phyloP scores from a whole-genome alignment of 2,329 filamentous ascomycete genomes.

The Chaetomium globosum region DNA sequence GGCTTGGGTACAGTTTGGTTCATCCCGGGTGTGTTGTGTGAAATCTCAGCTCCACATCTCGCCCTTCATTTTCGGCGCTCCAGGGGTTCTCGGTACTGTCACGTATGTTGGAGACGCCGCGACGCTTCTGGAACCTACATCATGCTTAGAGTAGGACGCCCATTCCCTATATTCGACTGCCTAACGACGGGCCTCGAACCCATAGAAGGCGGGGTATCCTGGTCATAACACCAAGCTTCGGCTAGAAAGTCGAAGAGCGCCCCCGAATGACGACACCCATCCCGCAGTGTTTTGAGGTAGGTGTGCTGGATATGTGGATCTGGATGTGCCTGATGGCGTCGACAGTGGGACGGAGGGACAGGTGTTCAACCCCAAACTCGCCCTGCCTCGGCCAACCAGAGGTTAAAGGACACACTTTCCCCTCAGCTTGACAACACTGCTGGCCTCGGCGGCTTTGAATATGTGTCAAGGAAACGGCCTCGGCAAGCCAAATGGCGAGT shows the following conservation, averaged over 20 bases:
- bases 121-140: conserved; percentile 2
- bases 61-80: background rate
- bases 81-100: conserved; percentile 7
- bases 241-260: conserved; percentile 7
- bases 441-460: conserved; percentile 5
- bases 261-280: conserved; percentile 25
- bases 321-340: background rate
- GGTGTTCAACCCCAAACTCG: conserved; percentile 12
- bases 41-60: background rate
- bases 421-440: conserved; percentile 16
- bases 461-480: conserved; percentile 21
- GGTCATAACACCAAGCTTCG: background rate
- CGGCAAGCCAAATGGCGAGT: conserved; percentile 15
- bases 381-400: conserved; percentile 26
- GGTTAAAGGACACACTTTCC: conserved; percentile 1
- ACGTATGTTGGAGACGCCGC: conserved; percentile 23
- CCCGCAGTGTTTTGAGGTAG: conserved; percentile 12
- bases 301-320: conserved; percentile 21
- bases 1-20: background rate
- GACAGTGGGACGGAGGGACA: conserved; percentile 7
- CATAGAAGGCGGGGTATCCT: conserved; percentile 27
- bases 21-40: background rate
- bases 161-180: conserved; percentile 3
- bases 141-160: conserved; percentile 15
- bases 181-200: conserved; percentile 24